Percentiles rank a stretch among this genome's conserved stretches.
Conservation (phyloP, 1,139 yeast species). For the Wickerhamiella pararugosa region DNA sequence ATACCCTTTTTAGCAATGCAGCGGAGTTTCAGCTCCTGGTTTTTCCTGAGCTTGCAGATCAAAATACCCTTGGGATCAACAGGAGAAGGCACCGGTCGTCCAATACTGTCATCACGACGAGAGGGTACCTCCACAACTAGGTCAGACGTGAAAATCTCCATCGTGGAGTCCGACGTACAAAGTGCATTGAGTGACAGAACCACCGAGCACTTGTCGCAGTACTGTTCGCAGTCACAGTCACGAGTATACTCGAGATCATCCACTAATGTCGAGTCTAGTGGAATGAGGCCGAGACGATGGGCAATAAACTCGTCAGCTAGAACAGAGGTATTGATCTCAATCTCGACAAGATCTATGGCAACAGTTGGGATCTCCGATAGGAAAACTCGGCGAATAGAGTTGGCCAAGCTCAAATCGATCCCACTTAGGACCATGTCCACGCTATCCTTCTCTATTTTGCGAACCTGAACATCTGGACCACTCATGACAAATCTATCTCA, state of each 20-base stretch:
- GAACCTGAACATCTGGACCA: conserved; percentile 76
- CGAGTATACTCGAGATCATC: conserved; percentile 57
- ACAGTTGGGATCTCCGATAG: conserved; percentile 89
- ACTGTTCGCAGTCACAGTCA: conserved; percentile 96
- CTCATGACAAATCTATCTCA: conserved; percentile 19
- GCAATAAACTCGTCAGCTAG: conserved; percentile 92
- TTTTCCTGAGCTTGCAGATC: conserved; percentile 79
- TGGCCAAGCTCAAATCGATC: conserved; percentile 81
- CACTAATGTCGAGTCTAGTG: conserved; percentile 71
- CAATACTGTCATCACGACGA: conserved; percentile 29
- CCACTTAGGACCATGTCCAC: conserved; percentile 82
- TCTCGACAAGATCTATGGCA: conserved; percentile 92
- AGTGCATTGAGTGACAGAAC: conserved; percentile 72
- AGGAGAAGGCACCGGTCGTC: conserved; percentile 76
- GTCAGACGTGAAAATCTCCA: conserved; percentile 84
- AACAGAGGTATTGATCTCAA: conserved; percentile 84
- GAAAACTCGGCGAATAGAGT: conserved; percentile 82
- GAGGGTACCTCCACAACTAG: conserved; percentile 37
- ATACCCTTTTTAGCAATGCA: conserved; percentile 98
- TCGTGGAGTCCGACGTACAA: conserved; percentile 76
- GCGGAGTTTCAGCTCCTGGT: conserved; percentile 75
- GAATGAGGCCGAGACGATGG: conserved; percentile 84
- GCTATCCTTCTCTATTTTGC: conserved; percentile 70
- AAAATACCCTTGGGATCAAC: conserved; percentile 67
- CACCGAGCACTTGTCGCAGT: conserved; percentile 89